These are phyloP conservation scores for Eremothecium cymbalariae DNA, from an alignment of 1,139 yeast genomes.

Conservation along the genomic window DNA sequence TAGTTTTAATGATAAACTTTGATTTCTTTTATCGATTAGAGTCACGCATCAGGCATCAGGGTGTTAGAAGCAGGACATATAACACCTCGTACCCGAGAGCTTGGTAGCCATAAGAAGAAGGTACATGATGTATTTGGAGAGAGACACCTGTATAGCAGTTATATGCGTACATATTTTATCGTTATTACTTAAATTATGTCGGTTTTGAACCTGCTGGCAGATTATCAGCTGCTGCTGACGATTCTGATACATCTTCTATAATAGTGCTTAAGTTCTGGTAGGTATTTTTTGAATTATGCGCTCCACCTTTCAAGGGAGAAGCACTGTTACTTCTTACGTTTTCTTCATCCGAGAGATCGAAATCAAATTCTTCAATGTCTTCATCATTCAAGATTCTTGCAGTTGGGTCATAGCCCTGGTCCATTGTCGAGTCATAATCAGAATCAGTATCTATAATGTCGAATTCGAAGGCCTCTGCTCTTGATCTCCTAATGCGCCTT, in stretches of 20 bases:
- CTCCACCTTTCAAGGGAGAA: conserved; percentile 2
- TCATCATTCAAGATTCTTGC: conserved; percentile 14
- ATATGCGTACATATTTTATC: too few species aligned
- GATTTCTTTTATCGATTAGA: too few species aligned
- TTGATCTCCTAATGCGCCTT: conserved; percentile 48
- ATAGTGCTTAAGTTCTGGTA: conserved; percentile 1
- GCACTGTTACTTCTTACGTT: conserved; percentile 6
- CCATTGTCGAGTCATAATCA: conserved; percentile 30
- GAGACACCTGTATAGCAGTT: too few species aligned
- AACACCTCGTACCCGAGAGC: too few species aligned
- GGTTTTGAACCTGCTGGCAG: too few species aligned
- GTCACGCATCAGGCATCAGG: too few species aligned
- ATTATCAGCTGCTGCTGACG: too few species aligned
- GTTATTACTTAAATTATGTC: too few species aligned
- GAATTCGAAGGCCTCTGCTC: conserved; percentile 70
- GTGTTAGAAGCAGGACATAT: too few species aligned
- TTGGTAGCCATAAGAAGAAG: too few species aligned
- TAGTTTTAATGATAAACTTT: too few species aligned
- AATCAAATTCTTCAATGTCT: conserved; percentile 27
- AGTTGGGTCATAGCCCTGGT: conserved; percentile 14
- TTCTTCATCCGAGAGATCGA: conserved; percentile 30
- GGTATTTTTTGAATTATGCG: neutral
- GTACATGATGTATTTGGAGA: too few species aligned
- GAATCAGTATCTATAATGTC: conserved; percentile 60
- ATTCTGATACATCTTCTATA: conserved; percentile 1